phyloP scores from a whole-genome alignment of 2,329 filamentous ascomycete genomes.

The Geosmithia putterillii region DNA sequence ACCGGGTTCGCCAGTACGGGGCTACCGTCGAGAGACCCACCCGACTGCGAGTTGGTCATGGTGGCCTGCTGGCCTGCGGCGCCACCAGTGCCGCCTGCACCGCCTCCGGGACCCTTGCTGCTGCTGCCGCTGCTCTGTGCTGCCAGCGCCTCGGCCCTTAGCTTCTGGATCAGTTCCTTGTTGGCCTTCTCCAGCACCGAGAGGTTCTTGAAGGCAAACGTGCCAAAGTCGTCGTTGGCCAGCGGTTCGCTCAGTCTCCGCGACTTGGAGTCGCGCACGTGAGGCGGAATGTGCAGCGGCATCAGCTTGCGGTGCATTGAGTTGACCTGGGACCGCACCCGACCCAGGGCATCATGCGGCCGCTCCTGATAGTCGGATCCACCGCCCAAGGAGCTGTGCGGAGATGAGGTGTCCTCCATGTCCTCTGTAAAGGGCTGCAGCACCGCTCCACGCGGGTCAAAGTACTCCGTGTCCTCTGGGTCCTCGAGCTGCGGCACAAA shows the following conservation, averaged over 20 bases:
- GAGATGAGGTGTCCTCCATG: conserved; percentile 77
- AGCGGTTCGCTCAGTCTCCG: conserved; percentile 85
- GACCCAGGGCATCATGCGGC: conserved; percentile 86
- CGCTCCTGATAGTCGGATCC: conserved; percentile 68
- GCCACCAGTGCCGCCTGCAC: conserved; percentile 25
- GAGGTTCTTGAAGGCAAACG: conserved; percentile 93
- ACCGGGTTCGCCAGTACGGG: conserved; percentile 69
- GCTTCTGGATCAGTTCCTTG: conserved; percentile 95
- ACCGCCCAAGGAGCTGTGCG: conserved; percentile 55
- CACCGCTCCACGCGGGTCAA: conserved; percentile 82
- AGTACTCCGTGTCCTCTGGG: conserved; percentile 96
- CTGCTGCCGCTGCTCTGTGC: conserved; percentile 42
- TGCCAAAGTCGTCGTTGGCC: conserved; percentile 84
- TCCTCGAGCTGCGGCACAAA: conserved; percentile 90
- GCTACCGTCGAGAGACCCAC: conserved; percentile 64
- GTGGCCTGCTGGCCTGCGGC: conserved; percentile 5
- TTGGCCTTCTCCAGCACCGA: conserved; percentile 96
- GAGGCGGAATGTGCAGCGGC: conserved; percentile 90
- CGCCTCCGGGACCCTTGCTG: too few species aligned
- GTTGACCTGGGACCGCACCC: conserved; percentile 77
- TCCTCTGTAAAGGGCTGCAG: conserved; percentile 89
- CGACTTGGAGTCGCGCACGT: conserved; percentile 83
- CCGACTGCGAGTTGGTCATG: conserved; percentile 43
- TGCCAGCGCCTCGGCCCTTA: conserved; percentile 80
- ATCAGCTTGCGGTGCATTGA: conserved; percentile 82